phyloP scores from a whole-genome alignment of 2,329 filamentous ascomycete species.

The Bertia moriformis region DNA sequence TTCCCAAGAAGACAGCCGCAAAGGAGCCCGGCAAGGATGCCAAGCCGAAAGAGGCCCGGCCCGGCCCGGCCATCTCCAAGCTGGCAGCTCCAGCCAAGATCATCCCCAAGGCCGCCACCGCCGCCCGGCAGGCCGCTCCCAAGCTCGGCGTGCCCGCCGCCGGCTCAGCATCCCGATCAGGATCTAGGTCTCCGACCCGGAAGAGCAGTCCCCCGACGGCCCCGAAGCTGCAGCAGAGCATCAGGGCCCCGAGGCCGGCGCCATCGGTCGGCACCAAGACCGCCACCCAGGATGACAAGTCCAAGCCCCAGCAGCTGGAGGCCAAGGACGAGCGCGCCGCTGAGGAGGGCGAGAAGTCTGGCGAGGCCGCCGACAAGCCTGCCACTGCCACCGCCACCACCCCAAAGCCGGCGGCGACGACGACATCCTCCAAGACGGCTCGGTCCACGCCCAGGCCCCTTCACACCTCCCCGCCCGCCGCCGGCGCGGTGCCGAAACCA shows the following conservation, averaged over 20 bases:
- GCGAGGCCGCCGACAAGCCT: slow-evolving; percentile 12
- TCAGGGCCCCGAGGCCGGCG: slow-evolving; percentile 19
- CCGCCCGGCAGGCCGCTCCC: slow-evolving; percentile 9
- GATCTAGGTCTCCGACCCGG: slow-evolving; percentile 6
- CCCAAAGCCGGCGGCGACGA: slow-evolving; percentile 14
- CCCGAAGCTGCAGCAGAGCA: slow-evolving; percentile 17
- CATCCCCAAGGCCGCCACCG: slow-evolving; percentile 13
- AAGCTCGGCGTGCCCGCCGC: slow-evolving; percentile 5
- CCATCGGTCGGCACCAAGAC: slow-evolving; percentile 19
- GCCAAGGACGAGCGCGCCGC: slow-evolving; percentile 6
- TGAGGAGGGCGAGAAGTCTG: slow-evolving; percentile 13
- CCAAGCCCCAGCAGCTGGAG: slow-evolving; percentile 24
- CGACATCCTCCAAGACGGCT: slow-evolving; percentile 28
- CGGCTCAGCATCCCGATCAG: background rate
- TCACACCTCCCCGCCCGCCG: slow-evolving; percentile 21
- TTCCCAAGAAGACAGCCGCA: background rate
- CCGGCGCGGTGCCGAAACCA: slow-evolving; percentile 42
- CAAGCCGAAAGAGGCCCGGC: background rate
- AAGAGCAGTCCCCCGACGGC: slow-evolving; percentile 15
- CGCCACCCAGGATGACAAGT: slow-evolving; percentile 12
- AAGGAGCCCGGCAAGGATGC: background rate
- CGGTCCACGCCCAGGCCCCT: slow-evolving; percentile 21
- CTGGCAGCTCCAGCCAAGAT: background rate
- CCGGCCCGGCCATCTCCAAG: background rate
- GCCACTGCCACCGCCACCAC: slow-evolving; percentile 13